Evolutionary conservation across 345 rosid species (phyloP).

Genomic region (Sisymbrium altissimum): DNA sequence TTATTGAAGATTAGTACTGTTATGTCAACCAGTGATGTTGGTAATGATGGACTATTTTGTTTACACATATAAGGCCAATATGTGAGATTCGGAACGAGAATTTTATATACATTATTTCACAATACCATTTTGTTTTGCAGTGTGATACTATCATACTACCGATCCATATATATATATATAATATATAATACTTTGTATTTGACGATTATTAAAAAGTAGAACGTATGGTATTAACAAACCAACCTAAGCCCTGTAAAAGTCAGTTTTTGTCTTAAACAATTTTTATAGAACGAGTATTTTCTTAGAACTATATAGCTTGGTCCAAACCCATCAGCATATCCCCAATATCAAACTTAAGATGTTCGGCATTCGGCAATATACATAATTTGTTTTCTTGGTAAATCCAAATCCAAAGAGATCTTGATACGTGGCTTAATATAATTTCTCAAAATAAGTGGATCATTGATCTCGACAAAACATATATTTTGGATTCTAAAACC

Average conservation of each 20-base stretch:
- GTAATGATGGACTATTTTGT: neutral
- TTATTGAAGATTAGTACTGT: conserved; percentile 19
- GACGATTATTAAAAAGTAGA: neutral
- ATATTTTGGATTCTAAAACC: neutral
- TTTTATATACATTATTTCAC: neutral
- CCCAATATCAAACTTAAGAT: too few species aligned
- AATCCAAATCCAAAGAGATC: neutral
- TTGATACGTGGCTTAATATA: conserved; percentile 18
- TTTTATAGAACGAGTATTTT: too few species aligned
- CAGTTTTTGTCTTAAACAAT: too few species aligned
- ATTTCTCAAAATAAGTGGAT: neutral
- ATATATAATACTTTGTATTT: neutral
- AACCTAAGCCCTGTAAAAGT: too few species aligned
- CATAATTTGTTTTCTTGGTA: neutral
- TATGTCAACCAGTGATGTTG: conserved; percentile 15
- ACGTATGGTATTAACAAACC: too few species aligned
- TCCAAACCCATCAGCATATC: too few species aligned
- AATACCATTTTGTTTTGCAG: neutral
- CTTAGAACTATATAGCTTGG: too few species aligned
- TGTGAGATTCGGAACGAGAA: neutral
- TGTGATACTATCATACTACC: too few species aligned
- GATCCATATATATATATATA: neutral
- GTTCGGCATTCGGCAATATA: too few species aligned
- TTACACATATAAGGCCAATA: neutral
- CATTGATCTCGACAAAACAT: conserved; percentile 3